Evolutionary conservation across 768 basidiomycete species (phyloP), one percentile per base, ranked within the genome.

Genomic region (Russula sp.): DNA sequence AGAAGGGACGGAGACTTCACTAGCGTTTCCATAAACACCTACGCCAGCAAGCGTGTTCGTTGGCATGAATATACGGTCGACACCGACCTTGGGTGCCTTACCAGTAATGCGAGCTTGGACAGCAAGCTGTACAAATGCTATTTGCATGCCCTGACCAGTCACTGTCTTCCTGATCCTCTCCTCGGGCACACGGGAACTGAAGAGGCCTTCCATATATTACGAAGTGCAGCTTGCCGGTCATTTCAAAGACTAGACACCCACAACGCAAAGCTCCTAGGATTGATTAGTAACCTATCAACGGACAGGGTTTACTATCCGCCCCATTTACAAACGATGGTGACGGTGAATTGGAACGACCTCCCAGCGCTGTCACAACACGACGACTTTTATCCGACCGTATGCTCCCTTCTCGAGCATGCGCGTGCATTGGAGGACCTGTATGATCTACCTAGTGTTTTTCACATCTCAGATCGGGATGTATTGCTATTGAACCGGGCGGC

Each of bases 81-180:
- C 50, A 57, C 62, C 11, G 68, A 71, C 16, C 58, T 77, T 6
- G 72, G 74, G 0, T 68, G 69, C 44, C 67, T 77, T 35, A 56
- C 60, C 4, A 70, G 74, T 4, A 72, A 71, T 9, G 68, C 44
- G 6, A 73, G 66, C 39, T 55, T 77, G 42, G 64, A 65, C 0
- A 74, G 70, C 59, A 68, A 68, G 39, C 70, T 81, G 7, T 79
- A 73, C 59, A 72, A 73, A 50, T 71, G 75, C 3, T 78, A 79
- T 57, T 71, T 83, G n/a, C 82, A 83, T 48, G 77, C 78, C n/a
- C 55, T 80, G 1, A 81, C 76, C 4, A 76, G 77, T 13, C 74
- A 76, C 49, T 75, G 74, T 48, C 68, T 77, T 6, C 71, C 73
- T 7, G 81, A 83, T 69, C 78, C 78, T 1, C 71, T 83, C n/a